Evolutionary conservation across 2,329 filamentous ascomycete genomes (phyloP).

Genomic region (Trichoderma sp.): DNA sequence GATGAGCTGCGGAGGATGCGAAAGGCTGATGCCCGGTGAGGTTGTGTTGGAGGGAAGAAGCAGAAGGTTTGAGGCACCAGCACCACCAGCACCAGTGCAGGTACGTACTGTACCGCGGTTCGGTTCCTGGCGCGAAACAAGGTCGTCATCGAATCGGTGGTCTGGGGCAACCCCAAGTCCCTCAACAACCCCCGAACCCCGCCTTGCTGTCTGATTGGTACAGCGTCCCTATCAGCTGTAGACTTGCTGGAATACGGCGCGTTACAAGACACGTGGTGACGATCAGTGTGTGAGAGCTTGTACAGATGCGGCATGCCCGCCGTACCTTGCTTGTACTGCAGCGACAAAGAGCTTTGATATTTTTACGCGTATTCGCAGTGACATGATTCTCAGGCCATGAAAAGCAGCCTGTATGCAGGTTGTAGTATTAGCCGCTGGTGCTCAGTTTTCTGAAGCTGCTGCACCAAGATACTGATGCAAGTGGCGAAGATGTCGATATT

Average conservation of each 20-base stretch:
- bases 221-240: not conserved
- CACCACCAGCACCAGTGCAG: not conserved
- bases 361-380: conserved; percentile 1
- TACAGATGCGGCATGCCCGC: not conserved
- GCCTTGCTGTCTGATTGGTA: conserved; percentile 13
- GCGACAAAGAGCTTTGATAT: not conserved
- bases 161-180: conserved; percentile 14
- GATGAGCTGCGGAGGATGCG: conserved; percentile 20
- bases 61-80: not conserved
- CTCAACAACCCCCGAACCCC: conserved; percentile 1
- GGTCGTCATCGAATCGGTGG: conserved; percentile 18
- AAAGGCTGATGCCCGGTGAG: not conserved
- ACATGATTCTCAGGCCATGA: not conserved
- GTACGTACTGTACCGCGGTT: conserved; percentile 13
- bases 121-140: conserved; percentile 16
- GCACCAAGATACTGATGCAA: not conserved
- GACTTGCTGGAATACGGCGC: not conserved
- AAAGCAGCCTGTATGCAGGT: not conserved
- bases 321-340: not conserved
- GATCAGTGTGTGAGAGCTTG: not conserved
- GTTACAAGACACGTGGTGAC: conserved; percentile 11
- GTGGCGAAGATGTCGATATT: not conserved
- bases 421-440: not conserved
- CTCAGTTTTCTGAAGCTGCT: not conserved
- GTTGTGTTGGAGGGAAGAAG: conserved; percentile 3